phyloP scores from a whole-genome alignment of 495 filamentous ascomycete species.

The Hyaloscypha variabilis region DNA sequence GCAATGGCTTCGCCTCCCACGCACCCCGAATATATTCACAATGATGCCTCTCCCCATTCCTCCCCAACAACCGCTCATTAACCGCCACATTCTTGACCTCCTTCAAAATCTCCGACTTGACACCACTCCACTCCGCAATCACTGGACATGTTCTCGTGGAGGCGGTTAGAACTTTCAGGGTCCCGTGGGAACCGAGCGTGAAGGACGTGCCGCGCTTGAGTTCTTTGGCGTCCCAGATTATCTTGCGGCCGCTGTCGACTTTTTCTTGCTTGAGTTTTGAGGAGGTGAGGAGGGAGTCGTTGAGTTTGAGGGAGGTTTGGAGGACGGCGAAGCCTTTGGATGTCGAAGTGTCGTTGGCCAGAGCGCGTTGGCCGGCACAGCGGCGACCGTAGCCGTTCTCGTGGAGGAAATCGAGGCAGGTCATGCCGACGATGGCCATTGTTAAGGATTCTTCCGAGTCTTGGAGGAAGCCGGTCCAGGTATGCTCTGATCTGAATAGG shows the following conservation, averaged over 20 bases:
- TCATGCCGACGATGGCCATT: conserved; percentile 12
- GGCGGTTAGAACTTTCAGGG: not conserved
- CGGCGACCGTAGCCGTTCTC: not conserved
- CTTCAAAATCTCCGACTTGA: too few species aligned
- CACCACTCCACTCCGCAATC: too few species aligned
- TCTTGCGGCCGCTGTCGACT: not conserved
- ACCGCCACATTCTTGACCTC: too few species aligned
- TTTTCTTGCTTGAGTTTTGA: not conserved
- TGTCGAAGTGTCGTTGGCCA: not conserved
- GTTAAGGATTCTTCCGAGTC: conserved; percentile 18
- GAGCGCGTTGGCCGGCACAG: not conserved
- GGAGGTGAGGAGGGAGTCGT: conserved; percentile 12
- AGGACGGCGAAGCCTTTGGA: conserved; percentile 12
- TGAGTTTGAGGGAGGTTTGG: conserved; percentile 18
- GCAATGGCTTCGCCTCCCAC: too few species aligned
- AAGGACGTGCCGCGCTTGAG: not conserved
- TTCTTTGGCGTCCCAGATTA: conserved; percentile 1
- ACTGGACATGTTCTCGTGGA: too few species aligned
- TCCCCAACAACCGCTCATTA: too few species aligned
- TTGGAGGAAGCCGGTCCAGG: conserved; percentile 21
- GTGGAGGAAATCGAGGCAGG: conserved; percentile 13
- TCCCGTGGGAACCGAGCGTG: conserved; percentile 6
- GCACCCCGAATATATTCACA: too few species aligned
- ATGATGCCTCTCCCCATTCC: too few species aligned
- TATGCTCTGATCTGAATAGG: conserved; percentile 19